Percentiles rank a stretch among this genome's conserved stretches.
Conservation (phyloP, 2,329 filamentous ascomycete species). For the Hypoxylon sp. region DNA sequence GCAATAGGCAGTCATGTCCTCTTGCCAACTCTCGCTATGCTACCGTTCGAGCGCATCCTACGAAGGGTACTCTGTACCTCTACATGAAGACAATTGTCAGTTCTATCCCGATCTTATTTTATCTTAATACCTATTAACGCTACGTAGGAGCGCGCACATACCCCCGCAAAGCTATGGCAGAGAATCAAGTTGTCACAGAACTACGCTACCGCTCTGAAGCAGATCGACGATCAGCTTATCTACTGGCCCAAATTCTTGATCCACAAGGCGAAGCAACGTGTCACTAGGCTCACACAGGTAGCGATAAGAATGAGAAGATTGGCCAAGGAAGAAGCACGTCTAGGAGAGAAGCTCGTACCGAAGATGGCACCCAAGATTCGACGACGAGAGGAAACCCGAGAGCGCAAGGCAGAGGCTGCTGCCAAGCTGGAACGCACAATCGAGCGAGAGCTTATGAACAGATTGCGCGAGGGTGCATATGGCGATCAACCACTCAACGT, state of each 20-base stretch:
- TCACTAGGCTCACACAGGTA: slow-evolving; percentile 92
- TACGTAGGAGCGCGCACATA: slow-evolving; percentile 68
- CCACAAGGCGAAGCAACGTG: slow-evolving; percentile 95
- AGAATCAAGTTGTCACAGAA: slow-evolving; percentile 88
- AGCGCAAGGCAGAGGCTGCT: slow-evolving; percentile 79
- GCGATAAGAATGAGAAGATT: slow-evolving; percentile 81
- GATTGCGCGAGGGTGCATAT: slow-evolving; percentile 90
- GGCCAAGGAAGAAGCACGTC: slow-evolving; percentile 85
- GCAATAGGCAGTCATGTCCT: slow-evolving; percentile 65
- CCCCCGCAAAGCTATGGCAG: slow-evolving; percentile 94
- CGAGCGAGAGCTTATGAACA: slow-evolving; percentile 91
- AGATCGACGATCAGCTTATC: slow-evolving; percentile 84
- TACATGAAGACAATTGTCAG: slow-evolving; percentile 89
- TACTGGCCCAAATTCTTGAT: slow-evolving; percentile 96
- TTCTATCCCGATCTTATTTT: background rate
- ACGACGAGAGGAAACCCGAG: slow-evolving; percentile 76
- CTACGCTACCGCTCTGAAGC: slow-evolving; percentile 86
- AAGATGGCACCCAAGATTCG: slow-evolving; percentile 91
- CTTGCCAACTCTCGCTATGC: slow-evolving; percentile 64
- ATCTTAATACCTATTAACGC: background rate
- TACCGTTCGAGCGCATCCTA: slow-evolving; percentile 85
- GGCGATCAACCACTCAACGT: slow-evolving; percentile 95
- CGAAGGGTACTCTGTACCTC: slow-evolving; percentile 84
- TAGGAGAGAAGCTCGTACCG: slow-evolving; percentile 88
- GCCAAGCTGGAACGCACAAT: slow-evolving; percentile 97